Evolutionary conservation across 257 asterid species (phyloP), one percentile per base, ranked within the genome.

Genomic region (Cynanchum wilfordii): DNA sequence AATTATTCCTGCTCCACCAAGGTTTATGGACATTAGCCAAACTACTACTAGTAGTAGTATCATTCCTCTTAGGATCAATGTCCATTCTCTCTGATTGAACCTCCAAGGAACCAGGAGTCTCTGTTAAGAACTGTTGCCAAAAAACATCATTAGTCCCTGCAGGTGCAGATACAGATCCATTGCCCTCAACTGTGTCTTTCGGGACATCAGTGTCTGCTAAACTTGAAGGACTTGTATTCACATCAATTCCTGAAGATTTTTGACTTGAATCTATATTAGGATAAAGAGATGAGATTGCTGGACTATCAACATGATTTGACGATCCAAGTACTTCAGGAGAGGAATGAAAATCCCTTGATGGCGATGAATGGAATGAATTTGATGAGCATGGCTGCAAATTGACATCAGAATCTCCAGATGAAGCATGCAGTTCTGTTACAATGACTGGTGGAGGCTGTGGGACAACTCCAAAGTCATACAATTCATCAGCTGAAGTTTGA

Each of bases 101-200:
- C 63, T 42, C 76, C 29, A 78, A 47, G 5, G 86, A 49, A 66
- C 81, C 89, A 29, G 93, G 95, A 16, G 88, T 82, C 81, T 92
- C 96, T 0, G 93, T 88, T 4, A 92, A 75, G 79, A 92, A 92
- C 83, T 92, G 98, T 64, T 92, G 94, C 98, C 98, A 92, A 58
- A 92, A 92, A 17, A 80, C 86, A 75, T 92, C 98, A 74, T 92
- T 92, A 24, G 79, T 79, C 33, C 88, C 94, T 36, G 76, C 73
- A 1, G 83, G 72, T 68, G 79, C 85, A 10, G 82, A 67, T 24
- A 72, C 77, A 77, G 73, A 36, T 15, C 24, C 45, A 12, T 60
- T 76, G 24, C 67, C 81, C 69, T 68, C 72, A 12, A 55, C 78
- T 22, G 33, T 78, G 72, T 77, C 84, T 73, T 82, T 78, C 12